Base-by-base conservation (phyloP, 768 basidiomycete species). In the Pulveroboletus ravenelii region DNA sequence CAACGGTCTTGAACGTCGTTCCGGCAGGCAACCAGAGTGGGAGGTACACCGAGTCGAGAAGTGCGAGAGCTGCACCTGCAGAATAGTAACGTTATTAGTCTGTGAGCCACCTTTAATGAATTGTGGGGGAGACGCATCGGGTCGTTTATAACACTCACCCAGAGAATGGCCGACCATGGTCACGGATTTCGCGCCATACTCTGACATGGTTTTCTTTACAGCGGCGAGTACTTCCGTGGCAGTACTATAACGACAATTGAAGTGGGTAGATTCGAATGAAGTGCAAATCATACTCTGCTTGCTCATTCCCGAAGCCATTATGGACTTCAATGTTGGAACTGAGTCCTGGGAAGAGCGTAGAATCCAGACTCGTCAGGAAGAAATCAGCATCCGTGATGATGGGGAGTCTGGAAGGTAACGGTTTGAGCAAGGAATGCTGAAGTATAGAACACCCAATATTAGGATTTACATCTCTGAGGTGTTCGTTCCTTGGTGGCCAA, bases 331-430 rank as follows among this genome's bases (percentile, higher is more conserved):
- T 65, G 10, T 56, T 47, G 6, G 73, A 70, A 38, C 60, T 59
- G 6, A 83, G 45, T 3, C 78, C 78, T 0, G 79, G 79, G 67
- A 83, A 83, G 9, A 80, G 69, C 1, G 67, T 56, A 0, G 74
- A 17, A 50, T 76, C 46, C 39, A 78, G 57, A 4, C 42, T 54
- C 5, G 52, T 51, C 48, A 71, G 56, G 52, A 72, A 50, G 52
- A 79, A 57, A 48, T 76, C 60, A 0, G 51, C 62, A 51, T 82
- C 80, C 0, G 75, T 77, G 32, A 80, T 52, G 35, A 68, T 52
- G 6, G 74, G 6, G 36, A 50, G 18, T 31, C 77, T 74, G 48
- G 7, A 40, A 50, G 20, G 17, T 20, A 14, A 15, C 12, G 25
- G 10, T 25, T 35, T 47, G 18, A 43, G 41, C 35, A 34, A 38